Conservation (phyloP, 768 basidiomycete genomes). For the Coprinellus micaceus region DNA sequence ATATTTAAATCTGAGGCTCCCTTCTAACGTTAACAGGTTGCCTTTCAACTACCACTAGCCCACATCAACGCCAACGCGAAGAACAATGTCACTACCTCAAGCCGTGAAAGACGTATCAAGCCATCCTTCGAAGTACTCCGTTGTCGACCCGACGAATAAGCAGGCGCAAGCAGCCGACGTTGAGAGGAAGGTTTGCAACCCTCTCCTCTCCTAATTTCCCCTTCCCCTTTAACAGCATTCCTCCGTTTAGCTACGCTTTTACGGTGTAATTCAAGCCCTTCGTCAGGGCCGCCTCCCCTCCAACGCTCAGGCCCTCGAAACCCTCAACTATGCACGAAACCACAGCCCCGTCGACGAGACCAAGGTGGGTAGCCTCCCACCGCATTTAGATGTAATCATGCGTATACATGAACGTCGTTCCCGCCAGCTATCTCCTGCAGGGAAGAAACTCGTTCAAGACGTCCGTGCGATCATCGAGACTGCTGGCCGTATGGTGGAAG, state of each 20-base stretch:
- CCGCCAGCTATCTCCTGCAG: conserved; percentile 77
- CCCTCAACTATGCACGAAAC: conserved; percentile 62
- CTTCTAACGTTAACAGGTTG: too few species aligned
- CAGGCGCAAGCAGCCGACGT: conserved; percentile 65
- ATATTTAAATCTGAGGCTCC: too few species aligned
- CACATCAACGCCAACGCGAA: too few species aligned
- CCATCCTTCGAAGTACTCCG: conserved; percentile 53
- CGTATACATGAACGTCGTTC: too few species aligned
- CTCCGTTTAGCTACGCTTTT: conserved; percentile 57
- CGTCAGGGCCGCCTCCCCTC: conserved; percentile 74
- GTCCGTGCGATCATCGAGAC: conserved; percentile 78
- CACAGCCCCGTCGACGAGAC: conserved; percentile 55
- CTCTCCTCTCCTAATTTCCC: not conserved
- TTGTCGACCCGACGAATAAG: conserved; percentile 65
- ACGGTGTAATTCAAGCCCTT: conserved; percentile 79
- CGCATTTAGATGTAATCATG: too few species aligned
- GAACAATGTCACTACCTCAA: conserved; percentile 61
- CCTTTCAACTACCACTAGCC: too few species aligned
- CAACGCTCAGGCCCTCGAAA: conserved; percentile 74
- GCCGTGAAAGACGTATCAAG: conserved; percentile 59
- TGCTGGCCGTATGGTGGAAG: conserved; percentile 58
- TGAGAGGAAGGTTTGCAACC: conserved; percentile 58
- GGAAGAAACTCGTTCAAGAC: conserved; percentile 73
- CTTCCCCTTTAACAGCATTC: not conserved
- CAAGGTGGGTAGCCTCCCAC: too few species aligned